phyloP scores from a whole-genome alignment of 768 basidiomycete species.

The Sarcodon aspratus region DNA sequence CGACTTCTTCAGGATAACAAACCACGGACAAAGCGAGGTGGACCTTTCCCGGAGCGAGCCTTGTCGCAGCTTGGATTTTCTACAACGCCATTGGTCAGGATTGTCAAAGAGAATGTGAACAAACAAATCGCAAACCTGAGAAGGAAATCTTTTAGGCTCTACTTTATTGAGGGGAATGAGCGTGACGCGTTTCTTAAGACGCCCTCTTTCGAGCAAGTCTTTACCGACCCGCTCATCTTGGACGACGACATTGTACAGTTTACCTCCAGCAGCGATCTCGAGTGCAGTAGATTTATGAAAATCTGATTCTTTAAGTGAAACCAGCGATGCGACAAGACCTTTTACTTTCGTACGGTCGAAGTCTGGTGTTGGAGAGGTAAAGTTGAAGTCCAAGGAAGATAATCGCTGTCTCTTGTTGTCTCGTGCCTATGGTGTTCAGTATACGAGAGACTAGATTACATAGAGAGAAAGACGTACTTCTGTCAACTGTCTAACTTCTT shows the following conservation, averaged over 20 bases:
- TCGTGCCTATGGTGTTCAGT: slow-evolving; percentile 35
- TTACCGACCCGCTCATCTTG: slow-evolving; percentile 85
- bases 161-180: slow-evolving; percentile 95
- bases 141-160: slow-evolving; percentile 40
- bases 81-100: slow-evolving; percentile 17
- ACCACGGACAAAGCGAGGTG: slow-evolving; percentile 84
- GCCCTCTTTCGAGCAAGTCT: slow-evolving; percentile 66
- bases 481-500: slow-evolving; percentile 39
- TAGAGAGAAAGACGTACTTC: slow-evolving; percentile 36
- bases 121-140: slow-evolving; percentile 25
- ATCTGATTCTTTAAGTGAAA: slow-evolving; percentile 59
- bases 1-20: slow-evolving; percentile 69
- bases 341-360: slow-evolving; percentile 86
- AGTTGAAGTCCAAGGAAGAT: slow-evolving; percentile 73
- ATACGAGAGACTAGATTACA: background rate
- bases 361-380: slow-evolving; percentile 58
- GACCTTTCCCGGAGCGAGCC: slow-evolving; percentile 70
- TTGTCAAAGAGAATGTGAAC: background rate
- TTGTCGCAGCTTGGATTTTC: slow-evolving; percentile 68
- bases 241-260: slow-evolving; percentile 89
- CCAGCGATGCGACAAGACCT: slow-evolving; percentile 85
- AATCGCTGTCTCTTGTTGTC: slow-evolving; percentile 58
- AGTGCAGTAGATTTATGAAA: slow-evolving; percentile 79
- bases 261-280: slow-evolving; percentile 84
- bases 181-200: slow-evolving; percentile 79